Evolutionary conservation across 2,329 filamentous ascomycete species (phyloP).

Genomic region (Sphaceloma murrayae): DNA sequence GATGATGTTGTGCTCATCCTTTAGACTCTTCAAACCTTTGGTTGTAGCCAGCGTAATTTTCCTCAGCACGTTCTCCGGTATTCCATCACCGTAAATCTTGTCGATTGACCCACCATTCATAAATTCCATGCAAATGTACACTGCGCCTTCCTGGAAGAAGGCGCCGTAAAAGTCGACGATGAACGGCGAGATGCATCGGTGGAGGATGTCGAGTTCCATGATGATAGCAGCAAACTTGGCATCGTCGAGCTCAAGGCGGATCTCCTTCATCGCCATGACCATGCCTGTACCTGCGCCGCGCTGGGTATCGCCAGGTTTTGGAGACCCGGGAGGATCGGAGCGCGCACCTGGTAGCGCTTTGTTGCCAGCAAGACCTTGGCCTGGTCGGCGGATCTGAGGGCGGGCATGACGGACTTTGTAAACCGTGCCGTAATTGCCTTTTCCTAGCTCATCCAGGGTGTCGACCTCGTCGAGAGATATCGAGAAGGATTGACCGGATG

Average conservation of each 20-base stretch:
- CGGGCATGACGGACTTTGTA: constrained; percentile 90
- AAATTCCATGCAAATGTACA: constrained; percentile 98
- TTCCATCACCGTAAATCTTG: constrained; percentile 82
- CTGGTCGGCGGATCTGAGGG: constrained; percentile 51
- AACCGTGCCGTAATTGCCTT: constrained; percentile 96
- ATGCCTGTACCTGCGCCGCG: constrained; percentile 54
- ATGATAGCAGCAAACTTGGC: constrained; percentile 94
- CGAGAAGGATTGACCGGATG: constrained; percentile 76
- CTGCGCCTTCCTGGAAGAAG: constrained; percentile 96
- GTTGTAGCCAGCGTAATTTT: constrained; percentile 88
- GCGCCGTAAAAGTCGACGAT: constrained; percentile 99
- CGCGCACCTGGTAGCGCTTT: constrained; percentile 38
- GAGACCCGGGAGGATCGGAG: constrained; percentile 19
- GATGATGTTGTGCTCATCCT: constrained; percentile 98
- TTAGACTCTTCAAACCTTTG: constrained; percentile 82
- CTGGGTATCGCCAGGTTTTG: constrained; percentile 2
- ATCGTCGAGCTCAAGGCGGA: constrained; percentile 88
- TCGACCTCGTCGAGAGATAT: constrained; percentile 96
- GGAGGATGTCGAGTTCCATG: constrained; percentile 92
- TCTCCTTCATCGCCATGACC: constrained; percentile 99
- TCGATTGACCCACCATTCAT: constrained; percentile 99
- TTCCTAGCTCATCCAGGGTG: constrained; percentile 83
- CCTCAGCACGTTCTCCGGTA: constrained; percentile 76
- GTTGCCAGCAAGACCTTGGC: constrained; percentile 52
- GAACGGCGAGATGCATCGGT: constrained; percentile 88